Evolutionary conservation across 352 stramenopile species (phyloP), one percentile per base, ranked within the genome.

Genomic region (Globisporangium canariense): DNA sequence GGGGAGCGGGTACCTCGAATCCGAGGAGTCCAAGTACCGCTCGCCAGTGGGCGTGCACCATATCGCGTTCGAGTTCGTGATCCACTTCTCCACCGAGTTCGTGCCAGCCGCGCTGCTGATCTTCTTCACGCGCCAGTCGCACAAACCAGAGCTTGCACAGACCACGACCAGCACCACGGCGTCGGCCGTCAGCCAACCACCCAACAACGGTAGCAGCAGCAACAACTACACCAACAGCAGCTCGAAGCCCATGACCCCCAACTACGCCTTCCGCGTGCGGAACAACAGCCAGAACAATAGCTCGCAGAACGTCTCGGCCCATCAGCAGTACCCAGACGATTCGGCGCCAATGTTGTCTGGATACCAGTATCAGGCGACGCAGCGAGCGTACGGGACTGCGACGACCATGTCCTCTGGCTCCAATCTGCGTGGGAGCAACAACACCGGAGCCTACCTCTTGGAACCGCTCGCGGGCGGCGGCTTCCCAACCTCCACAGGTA

Each of bases 61-160:
- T 65, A 83, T 91, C 52, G 77, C 74, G 30, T 91, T 84, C 59
- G 82, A 93, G 63, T 90, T 93, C 38, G 64, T 66, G 28, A 77
- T 91, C 54, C 80, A 91, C 65, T 84, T 91, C 47, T 77, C 61
- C 38, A 91, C 82, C 16, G 85, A 93, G 67, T 91, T 93, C 60
- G 58, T 91, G 14, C 85, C 85, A 0, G 81, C 77, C 45, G 79
- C 79, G 30, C 60, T 93, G 52, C 68, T 93, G 25, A 66, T 91
- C 28, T 79, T 82, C 54, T 83, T 93, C 54, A 93, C 82, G 9
- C 81, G 81, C 20, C 56, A 69, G 64, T 45, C 47, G 3, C 60
- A 60, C 47, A 64, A 73, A 25, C 66, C 70, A 5, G 65, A 73
- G 54, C 62, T 67, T 34, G 49, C 70, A 47, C 71, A 65, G 5